These are phyloP conservation scores for Dillenia turbinata DNA, from an alignment of 164 flowering plant genomes.

Conservation along the genomic window DNA sequence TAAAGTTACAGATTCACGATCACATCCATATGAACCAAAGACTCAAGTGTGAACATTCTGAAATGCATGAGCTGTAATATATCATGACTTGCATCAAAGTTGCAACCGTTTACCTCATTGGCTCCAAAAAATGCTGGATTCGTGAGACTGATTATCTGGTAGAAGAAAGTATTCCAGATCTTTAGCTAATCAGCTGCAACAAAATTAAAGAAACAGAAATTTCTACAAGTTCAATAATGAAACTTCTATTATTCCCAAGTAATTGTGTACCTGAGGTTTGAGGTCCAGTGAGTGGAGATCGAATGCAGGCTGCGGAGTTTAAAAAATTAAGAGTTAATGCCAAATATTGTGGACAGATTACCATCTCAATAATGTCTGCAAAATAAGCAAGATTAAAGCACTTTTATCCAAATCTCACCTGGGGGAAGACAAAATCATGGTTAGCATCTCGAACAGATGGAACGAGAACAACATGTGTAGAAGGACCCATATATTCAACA, in stretches of 20 bases:
- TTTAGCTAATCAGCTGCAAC: not conserved
- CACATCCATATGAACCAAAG: no score
- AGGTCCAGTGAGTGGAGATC: slow-evolving; percentile 43
- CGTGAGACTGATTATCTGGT: slow-evolving; percentile 63
- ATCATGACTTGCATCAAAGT: no score
- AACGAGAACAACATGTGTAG: slow-evolving; percentile 68
- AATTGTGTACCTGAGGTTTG: slow-evolving; percentile 56
- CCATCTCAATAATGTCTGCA: not conserved
- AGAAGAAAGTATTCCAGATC: slow-evolving; percentile 7
- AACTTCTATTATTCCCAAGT: slow-evolving; percentile 1
- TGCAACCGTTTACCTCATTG: slow-evolving; percentile 54
- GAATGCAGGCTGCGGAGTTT: slow-evolving; percentile 67
- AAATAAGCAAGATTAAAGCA: not conserved
- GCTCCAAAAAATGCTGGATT: slow-evolving; percentile 81
- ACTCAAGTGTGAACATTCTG: no score
- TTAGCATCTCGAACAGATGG: slow-evolving; percentile 91
- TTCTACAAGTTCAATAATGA: slow-evolving; percentile 1
- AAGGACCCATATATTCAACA: slow-evolving; percentile 74
- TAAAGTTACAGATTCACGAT: no score
- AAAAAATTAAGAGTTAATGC: slow-evolving; percentile 3
- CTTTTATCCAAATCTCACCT: slow-evolving; percentile 42
- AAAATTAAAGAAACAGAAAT: not conserved
- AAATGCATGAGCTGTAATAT: no score
- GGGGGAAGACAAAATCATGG: slow-evolving; percentile 96
- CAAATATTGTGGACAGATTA: not conserved